Percentiles rank a stretch among this genome's conserved stretches.
Evolutionary conservation across 2,329 filamentous ascomycete species (phyloP).

Genomic region (Xylariaceae sp.): DNA sequence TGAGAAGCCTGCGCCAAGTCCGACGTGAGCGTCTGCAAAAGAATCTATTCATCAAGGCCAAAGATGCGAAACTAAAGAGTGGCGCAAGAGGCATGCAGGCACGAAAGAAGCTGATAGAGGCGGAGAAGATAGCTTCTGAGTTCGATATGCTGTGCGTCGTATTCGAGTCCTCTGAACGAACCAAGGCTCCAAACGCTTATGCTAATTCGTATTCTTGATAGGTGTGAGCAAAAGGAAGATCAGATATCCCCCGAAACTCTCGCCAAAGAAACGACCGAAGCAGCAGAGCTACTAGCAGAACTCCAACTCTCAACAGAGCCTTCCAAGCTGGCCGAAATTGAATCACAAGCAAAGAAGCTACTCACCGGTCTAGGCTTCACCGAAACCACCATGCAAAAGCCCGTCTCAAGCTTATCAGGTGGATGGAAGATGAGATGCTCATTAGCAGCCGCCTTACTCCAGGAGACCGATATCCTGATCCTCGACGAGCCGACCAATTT

Average conservation of each 20-base stretch:
- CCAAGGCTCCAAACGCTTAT: background rate
- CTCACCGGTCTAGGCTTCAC: constrained; percentile 68
- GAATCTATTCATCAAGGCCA: constrained; percentile 63
- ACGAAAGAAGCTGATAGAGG: constrained; percentile 64
- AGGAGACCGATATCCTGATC: constrained; percentile 71
- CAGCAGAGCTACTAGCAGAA: constrained; percentile 62
- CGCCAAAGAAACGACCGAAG: constrained; percentile 62
- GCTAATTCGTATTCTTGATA: constrained; percentile 21
- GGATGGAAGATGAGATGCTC: constrained; percentile 70
- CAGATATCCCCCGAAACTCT: constrained; percentile 53
- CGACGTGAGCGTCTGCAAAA: constrained; percentile 57
- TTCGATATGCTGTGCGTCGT: constrained; percentile 46
- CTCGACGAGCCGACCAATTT: constrained; percentile 88
- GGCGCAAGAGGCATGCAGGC: constrained; percentile 70
- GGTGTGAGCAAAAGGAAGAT: constrained; percentile 47
- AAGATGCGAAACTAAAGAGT: constrained; percentile 68
- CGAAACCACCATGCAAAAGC: constrained; percentile 52
- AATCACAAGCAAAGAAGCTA: constrained; percentile 60
- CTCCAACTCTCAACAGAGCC: constrained; percentile 64
- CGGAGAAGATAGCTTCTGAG: constrained; percentile 61
- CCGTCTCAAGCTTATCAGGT: constrained; percentile 64
- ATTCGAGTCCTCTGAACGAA: background rate
- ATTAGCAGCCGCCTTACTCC: constrained; percentile 61
- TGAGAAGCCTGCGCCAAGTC: constrained; percentile 57
- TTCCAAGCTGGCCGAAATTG: constrained; percentile 57